A percentile compares a stretch with the other conserved stretches of the same genome.
phyloP scores from a whole-genome alignment of 1,139 yeast genomes.

The Geotrichum cucujoidarum region DNA sequence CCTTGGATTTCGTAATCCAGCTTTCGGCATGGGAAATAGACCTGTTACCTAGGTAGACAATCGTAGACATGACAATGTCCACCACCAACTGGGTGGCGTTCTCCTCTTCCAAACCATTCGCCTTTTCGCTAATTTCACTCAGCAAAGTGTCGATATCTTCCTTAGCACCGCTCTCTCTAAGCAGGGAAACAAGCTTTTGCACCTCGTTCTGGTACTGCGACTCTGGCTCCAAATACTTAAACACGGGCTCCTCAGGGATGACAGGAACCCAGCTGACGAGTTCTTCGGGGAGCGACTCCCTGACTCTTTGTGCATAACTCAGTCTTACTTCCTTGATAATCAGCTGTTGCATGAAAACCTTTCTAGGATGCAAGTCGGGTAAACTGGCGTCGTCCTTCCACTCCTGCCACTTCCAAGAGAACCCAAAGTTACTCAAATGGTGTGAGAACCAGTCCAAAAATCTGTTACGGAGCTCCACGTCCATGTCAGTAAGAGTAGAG shows the following conservation, averaged over 20 bases:
- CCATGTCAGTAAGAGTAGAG: constrained; percentile 59
- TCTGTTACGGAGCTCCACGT: constrained; percentile 67
- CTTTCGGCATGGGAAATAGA: constrained; percentile 82
- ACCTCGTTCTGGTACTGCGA: constrained; percentile 40
- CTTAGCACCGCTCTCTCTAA: constrained; percentile 31
- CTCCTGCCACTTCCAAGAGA: constrained; percentile 97
- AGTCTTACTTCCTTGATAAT: constrained; percentile 80
- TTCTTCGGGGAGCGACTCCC: constrained; percentile 71
- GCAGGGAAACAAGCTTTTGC: constrained; percentile 31
- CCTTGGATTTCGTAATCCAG: constrained; percentile 55
- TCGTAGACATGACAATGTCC: constrained; percentile 61
- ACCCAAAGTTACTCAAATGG: constrained; percentile 89
- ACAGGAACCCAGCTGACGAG: constrained; percentile 53
- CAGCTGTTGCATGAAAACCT: constrained; percentile 68
- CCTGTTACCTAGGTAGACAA: constrained; percentile 81
- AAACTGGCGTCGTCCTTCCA: constrained; percentile 49
- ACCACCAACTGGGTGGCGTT: constrained; percentile 47
- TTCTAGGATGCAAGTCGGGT: constrained; percentile 59
- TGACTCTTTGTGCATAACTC: constrained; percentile 64
- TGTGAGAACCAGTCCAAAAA: constrained; percentile 90
- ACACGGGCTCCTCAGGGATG: constrained; percentile 45
- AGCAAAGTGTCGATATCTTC: constrained; percentile 37
- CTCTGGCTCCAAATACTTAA: constrained; percentile 37
- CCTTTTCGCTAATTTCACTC: constrained; percentile 31
- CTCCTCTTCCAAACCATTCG: constrained; percentile 28